Evolutionary conservation across 208 protist species (phyloP).

Genomic region (Crithidia expoeki): DNA sequence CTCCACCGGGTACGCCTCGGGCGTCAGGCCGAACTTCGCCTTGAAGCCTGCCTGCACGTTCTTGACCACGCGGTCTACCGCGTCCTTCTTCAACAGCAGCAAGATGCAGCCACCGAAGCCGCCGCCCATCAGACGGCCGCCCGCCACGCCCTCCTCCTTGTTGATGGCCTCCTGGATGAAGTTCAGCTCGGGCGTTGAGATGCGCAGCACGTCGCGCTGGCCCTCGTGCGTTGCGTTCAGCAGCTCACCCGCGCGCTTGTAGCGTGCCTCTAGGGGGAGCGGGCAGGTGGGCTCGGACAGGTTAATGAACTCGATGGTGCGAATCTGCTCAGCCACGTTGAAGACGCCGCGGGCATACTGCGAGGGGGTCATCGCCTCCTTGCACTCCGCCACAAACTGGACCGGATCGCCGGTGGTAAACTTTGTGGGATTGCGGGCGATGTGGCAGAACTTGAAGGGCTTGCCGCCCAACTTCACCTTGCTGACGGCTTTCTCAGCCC

Average conservation of each 20-base stretch:
- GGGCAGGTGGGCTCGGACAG: constrained; percentile 50
- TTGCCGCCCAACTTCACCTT: constrained; percentile 53
- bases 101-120: constrained; percentile 88
- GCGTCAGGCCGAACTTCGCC: constrained; percentile 51
- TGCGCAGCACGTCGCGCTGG: constrained; percentile 63
- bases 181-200: constrained; percentile 79
- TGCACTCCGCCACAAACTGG: constrained; percentile 55
- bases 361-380: constrained; percentile 47
- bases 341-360: constrained; percentile 60
- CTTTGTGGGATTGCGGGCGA: constrained; percentile 48
- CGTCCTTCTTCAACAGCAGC: constrained; percentile 48
- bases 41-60: constrained; percentile 52
- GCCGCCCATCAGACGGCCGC: constrained; percentile 79
- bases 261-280: constrained; percentile 43
- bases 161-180: constrained; percentile 66
- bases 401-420: constrained; percentile 59
- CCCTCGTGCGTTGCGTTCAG: constrained; percentile 64
- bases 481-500: constrained; percentile 49
- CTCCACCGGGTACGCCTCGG: constrained; percentile 58
- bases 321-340: constrained; percentile 65
- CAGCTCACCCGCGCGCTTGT: constrained; percentile 56
- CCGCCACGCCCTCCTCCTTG: constrained; percentile 60
- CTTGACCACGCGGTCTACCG: constrained; percentile 49
- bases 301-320: constrained; percentile 58
- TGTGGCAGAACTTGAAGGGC: constrained; percentile 61